Evolutionary conservation across 2,329 filamentous ascomycete genomes (phyloP), one percentile per base, ranked within the genome.

Genomic region (Chaetomium sp.): DNA sequence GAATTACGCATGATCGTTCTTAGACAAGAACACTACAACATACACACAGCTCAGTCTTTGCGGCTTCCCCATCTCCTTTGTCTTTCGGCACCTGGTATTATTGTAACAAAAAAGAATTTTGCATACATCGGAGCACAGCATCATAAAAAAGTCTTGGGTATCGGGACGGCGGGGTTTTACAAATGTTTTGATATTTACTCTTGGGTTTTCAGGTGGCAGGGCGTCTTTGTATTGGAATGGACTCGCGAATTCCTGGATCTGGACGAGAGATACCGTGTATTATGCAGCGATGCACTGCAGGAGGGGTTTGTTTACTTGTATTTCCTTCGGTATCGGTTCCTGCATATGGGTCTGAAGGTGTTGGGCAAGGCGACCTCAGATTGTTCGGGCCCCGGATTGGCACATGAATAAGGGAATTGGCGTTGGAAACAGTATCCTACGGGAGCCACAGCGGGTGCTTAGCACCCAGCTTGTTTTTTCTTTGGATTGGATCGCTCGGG

Each of bases 91-190:
- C 56, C 51, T 46, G 42, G 46, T 55, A 32, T 54, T 63, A 59
- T 64, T 65, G 61, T 64, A 66, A 60, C 63, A 63, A 63, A 62
- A 63, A 63, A 62, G 54, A 55, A 57, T 59, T 54, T 59, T 56
- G 57, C 65, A 65, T 60, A 59, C 61, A 63, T 59, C 56, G 65
- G 64, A 66, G 64, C 63, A 64, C 59, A 65, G 63, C 64, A 66
- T 66, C 57, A 63, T 65, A 64, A 63, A 66, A 66, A 66, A 59
- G 60, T 51, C 34, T 61, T 52, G 59, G 58, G 50, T 35, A 49
- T 55, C 44, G 47, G 42, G 45, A 54, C 56, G 59, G 49, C 41
- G 54, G 59, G 54, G 45, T 49, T 48, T 19, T 19, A 34, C 14
- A 33, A 10, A 35, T 53, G 36, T 45, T 47, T 53, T 49, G 27